Conservation (phyloP, 2,329 filamentous ascomycete genomes). For the Zasmidium angulare region DNA sequence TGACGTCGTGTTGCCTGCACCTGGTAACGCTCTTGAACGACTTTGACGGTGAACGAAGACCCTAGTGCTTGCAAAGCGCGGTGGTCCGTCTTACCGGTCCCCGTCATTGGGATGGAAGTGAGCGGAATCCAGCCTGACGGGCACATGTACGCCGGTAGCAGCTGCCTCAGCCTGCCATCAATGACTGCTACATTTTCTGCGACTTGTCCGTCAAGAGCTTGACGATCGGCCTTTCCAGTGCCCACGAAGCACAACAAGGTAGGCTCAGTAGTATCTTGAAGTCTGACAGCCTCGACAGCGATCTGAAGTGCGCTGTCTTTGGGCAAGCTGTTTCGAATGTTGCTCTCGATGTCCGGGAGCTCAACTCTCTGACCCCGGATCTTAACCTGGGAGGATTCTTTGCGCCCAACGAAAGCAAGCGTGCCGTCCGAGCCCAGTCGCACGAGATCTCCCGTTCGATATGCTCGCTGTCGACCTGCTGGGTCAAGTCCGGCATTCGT, state of each 20-base stretch:
- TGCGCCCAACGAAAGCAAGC: slow-evolving; percentile 60
- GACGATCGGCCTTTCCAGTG: neutral
- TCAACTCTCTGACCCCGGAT: slow-evolving; percentile 76
- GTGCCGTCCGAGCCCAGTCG: slow-evolving; percentile 53
- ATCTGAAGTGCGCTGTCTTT: neutral
- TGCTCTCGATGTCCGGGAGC: slow-evolving; percentile 67
- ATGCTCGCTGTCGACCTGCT: slow-evolving; percentile 47
- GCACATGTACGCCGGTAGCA: slow-evolving; percentile 67
- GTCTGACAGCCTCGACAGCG: neutral
- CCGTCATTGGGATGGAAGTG: slow-evolving; percentile 64
- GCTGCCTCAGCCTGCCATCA: neutral
- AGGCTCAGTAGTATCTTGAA: neutral
- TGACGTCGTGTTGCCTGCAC: slow-evolving; percentile 40
- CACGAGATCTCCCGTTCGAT: slow-evolving; percentile 62
- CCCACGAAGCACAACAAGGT: neutral
- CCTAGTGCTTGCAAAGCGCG: slow-evolving; percentile 48
- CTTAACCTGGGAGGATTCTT: slow-evolving; percentile 73
- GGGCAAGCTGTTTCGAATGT: slow-evolving; percentile 39
- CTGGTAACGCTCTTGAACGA: slow-evolving; percentile 29
- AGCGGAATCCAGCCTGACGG: slow-evolving; percentile 71
- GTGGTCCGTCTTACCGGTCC: slow-evolving; percentile 70
- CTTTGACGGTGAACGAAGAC: slow-evolving; percentile 6
- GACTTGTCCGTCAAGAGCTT: neutral
- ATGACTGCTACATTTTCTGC: neutral
- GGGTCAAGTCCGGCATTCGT: slow-evolving; percentile 2